Evolutionary conservation across 2,329 filamentous ascomycete species (phyloP).

Genomic region (Fusarium sp.): DNA sequence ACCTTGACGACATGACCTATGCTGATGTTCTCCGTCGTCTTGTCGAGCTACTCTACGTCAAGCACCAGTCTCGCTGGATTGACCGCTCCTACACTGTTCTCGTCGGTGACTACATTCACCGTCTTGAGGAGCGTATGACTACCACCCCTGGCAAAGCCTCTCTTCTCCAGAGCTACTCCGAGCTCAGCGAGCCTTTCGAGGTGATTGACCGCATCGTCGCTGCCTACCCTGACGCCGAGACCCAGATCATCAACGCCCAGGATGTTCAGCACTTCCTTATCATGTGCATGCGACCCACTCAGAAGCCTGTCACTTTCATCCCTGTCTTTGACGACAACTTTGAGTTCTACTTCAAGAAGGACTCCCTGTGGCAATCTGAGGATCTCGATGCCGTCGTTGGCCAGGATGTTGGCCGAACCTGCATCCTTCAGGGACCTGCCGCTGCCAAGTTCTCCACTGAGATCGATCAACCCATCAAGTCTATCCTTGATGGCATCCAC

Average conservation of each 20-base stretch:
- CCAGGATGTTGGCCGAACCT: slow-evolving; percentile 95
- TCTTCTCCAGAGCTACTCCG: slow-evolving; percentile 87
- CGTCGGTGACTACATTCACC: slow-evolving; percentile 94
- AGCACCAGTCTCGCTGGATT: slow-evolving; percentile 91
- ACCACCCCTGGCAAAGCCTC: slow-evolving; percentile 76
- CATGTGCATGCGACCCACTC: slow-evolving; percentile 87
- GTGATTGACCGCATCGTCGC: slow-evolving; percentile 81
- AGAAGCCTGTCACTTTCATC: slow-evolving; percentile 98
- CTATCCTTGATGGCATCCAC: slow-evolving; percentile 93
- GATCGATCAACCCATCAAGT: slow-evolving; percentile 92
- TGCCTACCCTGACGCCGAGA: slow-evolving; percentile 85
- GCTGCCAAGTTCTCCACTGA: slow-evolving; percentile 89
- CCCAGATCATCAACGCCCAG: slow-evolving; percentile 96
- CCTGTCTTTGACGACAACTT: slow-evolving; percentile 96
- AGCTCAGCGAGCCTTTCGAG: slow-evolving; percentile 83
- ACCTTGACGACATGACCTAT: slow-evolving; percentile 97
- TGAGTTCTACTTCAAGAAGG: slow-evolving; percentile 99
- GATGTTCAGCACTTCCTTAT: slow-evolving; percentile 97
- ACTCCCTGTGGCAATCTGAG: slow-evolving; percentile 98
- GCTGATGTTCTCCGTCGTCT: slow-evolving; percentile 85
- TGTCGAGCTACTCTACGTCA: slow-evolving; percentile 90
- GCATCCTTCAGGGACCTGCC: slow-evolving; percentile 94
- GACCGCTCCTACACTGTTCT: slow-evolving; percentile 83
- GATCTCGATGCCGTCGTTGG: slow-evolving; percentile 94
- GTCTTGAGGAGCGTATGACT: slow-evolving; percentile 96